Evolutionary conservation across 1,284 basidiomycete species (phyloP).

Genomic region (Cutaneotrichosporon cutaneum): DNA sequence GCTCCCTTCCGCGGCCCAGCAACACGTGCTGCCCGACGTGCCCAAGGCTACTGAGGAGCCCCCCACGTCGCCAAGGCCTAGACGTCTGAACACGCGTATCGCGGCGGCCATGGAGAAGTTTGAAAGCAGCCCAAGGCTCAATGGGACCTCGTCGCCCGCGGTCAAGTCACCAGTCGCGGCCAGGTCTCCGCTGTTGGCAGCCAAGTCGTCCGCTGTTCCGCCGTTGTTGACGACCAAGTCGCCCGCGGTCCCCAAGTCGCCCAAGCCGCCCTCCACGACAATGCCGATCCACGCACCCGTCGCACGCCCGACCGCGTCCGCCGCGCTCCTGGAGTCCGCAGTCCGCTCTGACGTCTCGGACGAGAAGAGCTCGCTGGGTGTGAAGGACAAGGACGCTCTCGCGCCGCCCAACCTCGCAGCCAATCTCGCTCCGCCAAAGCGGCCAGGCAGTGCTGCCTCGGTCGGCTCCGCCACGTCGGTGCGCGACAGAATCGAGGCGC

Average conservation of each 20-base stretch:
- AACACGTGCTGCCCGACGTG: no score
- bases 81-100: not conserved
- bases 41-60: no score
- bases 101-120: not conserved
- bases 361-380: no score
- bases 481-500: not conserved
- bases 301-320: not conserved
- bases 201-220: not conserved
- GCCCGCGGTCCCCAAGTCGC: not conserved
- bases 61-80: not conserved
- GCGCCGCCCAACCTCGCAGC: no score
- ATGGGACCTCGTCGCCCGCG: not conserved
- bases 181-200: not conserved
- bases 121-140: not conserved
- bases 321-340: not conserved
- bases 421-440: no score
- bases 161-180: not conserved
- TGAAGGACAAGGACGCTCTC: no score
- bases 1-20: no score
- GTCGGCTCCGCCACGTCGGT: not conserved
- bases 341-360: no score
- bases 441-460: not conserved
- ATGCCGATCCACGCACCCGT: slow-evolving; percentile 1
- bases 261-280: not conserved
- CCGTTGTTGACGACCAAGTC: not conserved